Evolutionary conservation across 1,139 yeast genomes (phyloP), one percentile per base, ranked within the genome.

Genomic region (Pichia sp.): DNA sequence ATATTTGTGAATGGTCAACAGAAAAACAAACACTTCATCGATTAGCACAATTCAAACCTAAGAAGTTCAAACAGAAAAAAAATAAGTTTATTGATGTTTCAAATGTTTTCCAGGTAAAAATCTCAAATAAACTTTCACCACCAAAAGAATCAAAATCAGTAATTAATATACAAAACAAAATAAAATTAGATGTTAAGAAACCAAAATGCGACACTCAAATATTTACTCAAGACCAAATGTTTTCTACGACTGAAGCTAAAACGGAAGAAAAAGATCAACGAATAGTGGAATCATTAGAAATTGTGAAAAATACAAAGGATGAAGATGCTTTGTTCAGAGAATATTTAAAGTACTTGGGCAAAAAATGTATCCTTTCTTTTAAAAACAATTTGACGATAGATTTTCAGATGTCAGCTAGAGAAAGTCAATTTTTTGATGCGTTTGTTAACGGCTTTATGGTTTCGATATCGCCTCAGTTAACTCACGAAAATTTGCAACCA

Each of bases 381-480:
- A 26, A 2, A 27, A 11, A 8, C 18, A 29, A n/a, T 9, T 25
- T 11, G 8, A 30, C 11, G 25, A n/a, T 28, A 25, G 9, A 28
- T 18, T 18, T 35, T n/a, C 10, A 36, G 6, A 33, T 38, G 41
- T 44, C 52, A 4, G 47, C 33, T 7, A 60, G 65, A 18, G 65
- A 65, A 40, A 30, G 58, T 1, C 56, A 56, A 47, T 52, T 64
- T 33, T 55, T 63, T 37, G 63, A 67, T 50, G 66, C 66, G 2
- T 69, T 71, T 51, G 60, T 66, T 8, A 62, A 64, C 45, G 66
- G 67, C 1, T 71, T 69, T 51, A 64, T 72, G 50, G 66, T 66
- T 1, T 58, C 68, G 6, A 58, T 69, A 7, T 37, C 48, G 27
- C 39, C 45, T 3, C 42, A 42, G 7, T 18, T 42, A 27, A 28